Conservation (phyloP, 225 moss, liverwort and hornwort genomes). For the Ulota crispa region DNA sequence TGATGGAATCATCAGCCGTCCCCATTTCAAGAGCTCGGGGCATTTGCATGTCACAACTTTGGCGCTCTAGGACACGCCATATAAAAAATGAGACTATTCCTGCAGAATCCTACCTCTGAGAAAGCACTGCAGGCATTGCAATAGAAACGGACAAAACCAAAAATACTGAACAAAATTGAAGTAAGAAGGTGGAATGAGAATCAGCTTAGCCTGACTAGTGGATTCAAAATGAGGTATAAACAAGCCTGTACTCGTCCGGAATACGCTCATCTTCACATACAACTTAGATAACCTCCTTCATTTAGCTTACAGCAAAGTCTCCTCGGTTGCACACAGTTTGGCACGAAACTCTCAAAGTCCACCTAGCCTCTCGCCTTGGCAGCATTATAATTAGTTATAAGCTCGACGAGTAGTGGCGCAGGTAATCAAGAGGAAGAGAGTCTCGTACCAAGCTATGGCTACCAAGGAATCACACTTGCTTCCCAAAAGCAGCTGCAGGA, state of each 20-base stretch:
- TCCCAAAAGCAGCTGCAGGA: background rate
- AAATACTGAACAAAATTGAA: background rate
- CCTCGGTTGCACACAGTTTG: constrained; percentile 37
- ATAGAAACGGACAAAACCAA: background rate
- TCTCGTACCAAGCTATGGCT: constrained; percentile 36
- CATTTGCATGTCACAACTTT: background rate
- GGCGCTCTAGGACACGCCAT: background rate
- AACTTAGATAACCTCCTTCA: too few relatives aligned
- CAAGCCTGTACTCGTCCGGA: background rate
- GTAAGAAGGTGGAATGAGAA: background rate
- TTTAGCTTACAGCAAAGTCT: background rate
- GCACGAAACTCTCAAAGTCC: constrained; percentile 21
- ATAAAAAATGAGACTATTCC: too few relatives aligned
- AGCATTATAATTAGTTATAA: background rate
- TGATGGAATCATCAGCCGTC: background rate
- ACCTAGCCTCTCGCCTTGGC: background rate
- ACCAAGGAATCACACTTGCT: constrained; percentile 25
- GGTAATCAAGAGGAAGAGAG: background rate
- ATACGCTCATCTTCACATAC: background rate
- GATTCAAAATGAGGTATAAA: background rate
- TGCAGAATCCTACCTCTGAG: background rate
- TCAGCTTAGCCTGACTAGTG: background rate
- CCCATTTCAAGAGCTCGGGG: background rate
- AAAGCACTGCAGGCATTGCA: background rate
- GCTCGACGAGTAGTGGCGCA: background rate